Evolutionary conservation across 371 early-diverging fungal genomes (phyloP).

Genomic region (Mortierella sp.): DNA sequence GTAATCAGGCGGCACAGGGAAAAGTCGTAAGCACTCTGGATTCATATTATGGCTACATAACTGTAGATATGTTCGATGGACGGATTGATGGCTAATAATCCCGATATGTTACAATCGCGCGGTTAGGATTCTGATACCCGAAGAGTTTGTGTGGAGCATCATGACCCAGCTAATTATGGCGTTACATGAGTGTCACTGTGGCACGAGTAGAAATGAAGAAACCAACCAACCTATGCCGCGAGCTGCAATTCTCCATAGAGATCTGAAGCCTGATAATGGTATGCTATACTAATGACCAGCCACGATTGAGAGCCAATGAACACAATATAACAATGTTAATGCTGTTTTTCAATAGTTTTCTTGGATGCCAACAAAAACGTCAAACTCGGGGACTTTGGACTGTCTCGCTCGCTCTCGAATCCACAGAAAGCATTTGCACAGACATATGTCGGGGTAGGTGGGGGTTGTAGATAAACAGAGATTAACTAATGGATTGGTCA

Average conservation of each 20-base stretch:
- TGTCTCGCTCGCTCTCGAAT: conserved; percentile 67
- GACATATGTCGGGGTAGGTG: conserved; percentile 75
- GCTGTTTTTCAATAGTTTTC: conserved; percentile 58
- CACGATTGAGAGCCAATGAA: neutral
- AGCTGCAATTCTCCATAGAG: conserved; percentile 62
- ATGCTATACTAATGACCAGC: neutral
- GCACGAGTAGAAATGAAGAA: conserved; percentile 20
- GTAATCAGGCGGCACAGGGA: conserved; percentile 69
- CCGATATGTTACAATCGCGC: neutral
- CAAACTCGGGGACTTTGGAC: conserved; percentile 82
- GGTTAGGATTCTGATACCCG: conserved; percentile 65
- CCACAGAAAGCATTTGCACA: conserved; percentile 70
- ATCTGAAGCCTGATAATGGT: conserved; percentile 82
- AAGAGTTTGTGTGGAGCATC: conserved; percentile 71
- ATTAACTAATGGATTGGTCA: neutral
- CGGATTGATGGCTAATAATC: neutral
- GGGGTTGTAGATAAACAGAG: neutral
- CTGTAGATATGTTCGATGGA: neutral
- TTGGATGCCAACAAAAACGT: conserved; percentile 70
- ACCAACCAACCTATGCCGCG: conserved; percentile 29
- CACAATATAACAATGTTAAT: too few species aligned
- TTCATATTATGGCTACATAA: too few species aligned
- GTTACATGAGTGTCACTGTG: conserved; percentile 75
- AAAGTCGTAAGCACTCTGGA: conserved; percentile 57
- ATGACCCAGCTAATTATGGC: conserved; percentile 72